Base-by-base conservation (phyloP, 73 alveolate genomes). In the Diophrys sp. region DNA sequence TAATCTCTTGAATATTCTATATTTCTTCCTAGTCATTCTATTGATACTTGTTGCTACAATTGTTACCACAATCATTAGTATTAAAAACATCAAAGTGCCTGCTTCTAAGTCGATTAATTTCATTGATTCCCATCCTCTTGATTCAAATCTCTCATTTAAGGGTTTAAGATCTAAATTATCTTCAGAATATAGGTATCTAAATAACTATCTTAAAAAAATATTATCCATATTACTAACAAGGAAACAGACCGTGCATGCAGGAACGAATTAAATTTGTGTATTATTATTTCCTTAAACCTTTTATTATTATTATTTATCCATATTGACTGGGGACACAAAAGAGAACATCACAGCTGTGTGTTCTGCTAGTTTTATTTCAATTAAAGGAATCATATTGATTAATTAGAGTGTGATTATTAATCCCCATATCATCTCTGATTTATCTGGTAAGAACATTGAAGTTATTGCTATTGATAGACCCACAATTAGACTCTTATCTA, bases 341-440 rank as follows among this genome's bases (percentile, higher is more conserved):
- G 26, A 14, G n/a, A 62, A 62, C 30, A 25, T 25, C 29, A 11
- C 2, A 2, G 31, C 11, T 14, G 72, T 25, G n/a, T 62, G 72
- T 11, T 8, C n/a, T 11, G 72, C 31, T 14, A 62, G n/a, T 2
- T 62, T 11, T 14, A 62, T 14, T 14, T 25, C n/a, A 14, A 62
- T 62, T 11, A 62, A 11, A 62, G 72, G 72, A 23, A 62, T 62
- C 31, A 62, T 11, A 62, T 62, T 5, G 2, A 25, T 25, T 23
- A 62, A 23, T 25, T 62, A 25, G 11, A 62, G 26, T 25, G 30
- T n/a, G n/a, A 11, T 62, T 23, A 62, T 62, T 25, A 62, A 23
- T 2, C 30, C 30, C 72, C 72, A 62, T 25, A 62, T 5, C 30
- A 62, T 62, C n/a, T 62, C 72, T n/a, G n/a, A n/a, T n/a, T n/a